phyloP scores from a whole-genome alignment of 2,329 filamentous ascomycete species.

The Paecilomyces formosus region DNA sequence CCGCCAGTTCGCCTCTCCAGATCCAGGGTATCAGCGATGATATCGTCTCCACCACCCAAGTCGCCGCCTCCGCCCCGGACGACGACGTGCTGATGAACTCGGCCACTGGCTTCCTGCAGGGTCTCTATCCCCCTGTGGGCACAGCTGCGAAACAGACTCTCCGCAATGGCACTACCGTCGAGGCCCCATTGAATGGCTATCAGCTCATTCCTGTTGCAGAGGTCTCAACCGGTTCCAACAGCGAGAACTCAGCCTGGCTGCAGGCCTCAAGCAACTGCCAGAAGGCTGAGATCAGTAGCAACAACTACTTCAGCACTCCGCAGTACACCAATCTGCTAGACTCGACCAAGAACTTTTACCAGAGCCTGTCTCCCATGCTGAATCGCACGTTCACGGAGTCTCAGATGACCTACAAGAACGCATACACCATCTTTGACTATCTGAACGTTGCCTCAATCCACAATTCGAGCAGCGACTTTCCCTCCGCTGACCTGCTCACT shows the following conservation, averaged over 20 bases:
- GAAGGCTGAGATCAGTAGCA: conserved; percentile 50
- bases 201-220: conserved; percentile 72
- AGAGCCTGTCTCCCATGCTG: conserved; percentile 44
- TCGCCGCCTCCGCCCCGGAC: conserved; percentile 63
- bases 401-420: conserved; percentile 52
- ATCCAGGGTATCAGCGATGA: conserved; percentile 62
- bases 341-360: conserved; percentile 49
- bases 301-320: conserved; percentile 48
- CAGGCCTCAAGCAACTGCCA: conserved; percentile 51
- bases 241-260: conserved; percentile 51
- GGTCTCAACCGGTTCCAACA: conserved; percentile 53
- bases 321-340: conserved; percentile 43
- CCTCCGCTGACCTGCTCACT: conserved; percentile 53
- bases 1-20: conserved; percentile 48
- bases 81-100: conserved; percentile 76
- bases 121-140: conserved; percentile 73
- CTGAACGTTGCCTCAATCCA: conserved; percentile 58
- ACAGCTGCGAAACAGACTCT: conserved; percentile 52
- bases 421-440: conserved; percentile 59
- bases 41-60: conserved; percentile 60
- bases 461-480: conserved; percentile 52
- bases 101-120: conserved; percentile 73
- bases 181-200: conserved; percentile 68
- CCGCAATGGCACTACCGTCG: conserved; percentile 60
- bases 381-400: conserved; percentile 43